These are phyloP conservation scores for Neodidymelliopsis sp. DNA, from an alignment of 2,329 filamentous ascomycete species.

Conservation along the genomic window DNA sequence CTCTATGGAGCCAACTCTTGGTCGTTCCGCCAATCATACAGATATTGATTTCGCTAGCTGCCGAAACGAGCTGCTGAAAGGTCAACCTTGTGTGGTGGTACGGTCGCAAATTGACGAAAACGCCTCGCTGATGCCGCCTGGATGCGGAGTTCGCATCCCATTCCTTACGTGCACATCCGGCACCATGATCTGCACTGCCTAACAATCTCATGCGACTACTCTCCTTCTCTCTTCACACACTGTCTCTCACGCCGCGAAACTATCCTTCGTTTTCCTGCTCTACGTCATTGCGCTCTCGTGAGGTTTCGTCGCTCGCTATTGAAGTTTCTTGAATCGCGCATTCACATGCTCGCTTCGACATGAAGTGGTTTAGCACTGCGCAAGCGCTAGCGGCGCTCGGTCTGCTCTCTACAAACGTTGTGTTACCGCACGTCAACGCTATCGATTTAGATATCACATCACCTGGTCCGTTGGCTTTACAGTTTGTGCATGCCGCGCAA, in stretches of 20 bases:
- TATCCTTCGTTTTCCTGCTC: background rate
- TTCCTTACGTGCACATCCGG: slow-evolving; percentile 2
- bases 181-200: slow-evolving; percentile 6
- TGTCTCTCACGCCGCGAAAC: slow-evolving; percentile 3
- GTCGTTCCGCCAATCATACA: slow-evolving; percentile 2
- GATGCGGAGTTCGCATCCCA: slow-evolving; percentile 6
- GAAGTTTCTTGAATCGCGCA: slow-evolving; percentile 13
- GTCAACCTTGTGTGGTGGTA: background rate
- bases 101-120: slow-evolving; percentile 2
- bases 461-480: slow-evolving; percentile 21
- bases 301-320: background rate
- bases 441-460: slow-evolving; percentile 36
- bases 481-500: background rate
- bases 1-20: background rate
- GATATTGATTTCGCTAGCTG: background rate
- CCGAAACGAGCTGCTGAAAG: slow-evolving; percentile 7
- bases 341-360: slow-evolving; percentile 27
- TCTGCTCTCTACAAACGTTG: slow-evolving; percentile 30
- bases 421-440: slow-evolving; percentile 29
- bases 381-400: slow-evolving; percentile 37
- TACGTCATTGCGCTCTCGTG: background rate
- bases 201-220: slow-evolving; percentile 5
- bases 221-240: slow-evolving; percentile 3
- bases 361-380: slow-evolving; percentile 39
- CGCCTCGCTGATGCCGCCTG: slow-evolving; percentile 1